Conservation (phyloP, 1,139 yeast genomes). For the Yamadazyma membranifaciens region DNA sequence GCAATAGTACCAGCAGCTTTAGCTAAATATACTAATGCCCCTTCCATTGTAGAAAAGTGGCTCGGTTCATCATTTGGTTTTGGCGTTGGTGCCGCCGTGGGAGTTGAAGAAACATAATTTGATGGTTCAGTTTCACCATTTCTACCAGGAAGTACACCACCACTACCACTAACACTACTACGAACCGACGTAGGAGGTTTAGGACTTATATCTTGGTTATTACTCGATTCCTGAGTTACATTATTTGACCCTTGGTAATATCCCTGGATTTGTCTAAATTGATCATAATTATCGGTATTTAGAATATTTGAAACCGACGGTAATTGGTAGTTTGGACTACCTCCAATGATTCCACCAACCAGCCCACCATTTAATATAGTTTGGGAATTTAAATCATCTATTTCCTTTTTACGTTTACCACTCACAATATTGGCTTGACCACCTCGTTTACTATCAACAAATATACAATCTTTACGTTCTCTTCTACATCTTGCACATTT, state of each 20-base stretch:
- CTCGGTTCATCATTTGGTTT: slow-evolving; percentile 3
- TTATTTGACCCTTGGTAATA: not conserved
- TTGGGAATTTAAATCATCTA: not conserved
- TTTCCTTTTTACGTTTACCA: slow-evolving; percentile 25
- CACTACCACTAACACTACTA: not conserved
- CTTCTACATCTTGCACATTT: slow-evolving; percentile 85
- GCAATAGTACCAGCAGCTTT: slow-evolving; percentile 76
- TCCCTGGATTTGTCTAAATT: not conserved
- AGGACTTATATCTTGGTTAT: not conserved
- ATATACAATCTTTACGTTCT: slow-evolving; percentile 78
- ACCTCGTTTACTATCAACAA: slow-evolving; percentile 64
- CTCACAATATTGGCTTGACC: slow-evolving; percentile 47
- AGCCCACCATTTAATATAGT: not conserved
- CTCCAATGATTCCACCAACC: not conserved
- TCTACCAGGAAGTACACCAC: not conserved
- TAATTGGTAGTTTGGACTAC: slow-evolving; percentile 3
- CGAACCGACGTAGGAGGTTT: not conserved
- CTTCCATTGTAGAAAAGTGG: slow-evolving; percentile 53
- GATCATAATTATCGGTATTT: not conserved
- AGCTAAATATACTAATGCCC: slow-evolving; percentile 69
- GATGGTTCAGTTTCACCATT: slow-evolving; percentile 3
- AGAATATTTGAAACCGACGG: slow-evolving; percentile 8
- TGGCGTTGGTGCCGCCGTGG: not conserved
- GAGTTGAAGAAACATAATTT: not conserved
- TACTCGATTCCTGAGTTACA: not conserved